These are phyloP conservation scores for Ceratorhiza oryzae-sativae DNA, from an alignment of 1,284 basidiomycete species.

Conservation along the genomic window DNA sequence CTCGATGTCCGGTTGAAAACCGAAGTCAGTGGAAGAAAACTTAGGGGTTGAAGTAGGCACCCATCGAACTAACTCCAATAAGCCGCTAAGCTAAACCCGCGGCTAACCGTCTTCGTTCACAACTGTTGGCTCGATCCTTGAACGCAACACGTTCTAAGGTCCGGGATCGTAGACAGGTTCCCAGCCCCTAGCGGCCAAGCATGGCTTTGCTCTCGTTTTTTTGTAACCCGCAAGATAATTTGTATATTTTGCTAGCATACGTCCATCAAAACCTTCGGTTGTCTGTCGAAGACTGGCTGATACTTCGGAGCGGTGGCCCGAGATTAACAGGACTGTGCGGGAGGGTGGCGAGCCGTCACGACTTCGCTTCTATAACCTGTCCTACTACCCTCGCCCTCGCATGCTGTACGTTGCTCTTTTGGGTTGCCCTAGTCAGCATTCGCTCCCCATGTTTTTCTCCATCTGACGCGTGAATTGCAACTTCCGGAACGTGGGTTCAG, in stretches of 20 bases:
- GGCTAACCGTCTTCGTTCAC: too few species aligned
- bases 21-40: too few species aligned
- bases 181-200: not conserved
- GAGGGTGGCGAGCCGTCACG: not conserved
- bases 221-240: not conserved
- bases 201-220: not conserved
- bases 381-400: constrained; percentile 25
- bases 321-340: not conserved
- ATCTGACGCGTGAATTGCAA: constrained; percentile 29
- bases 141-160: not conserved
- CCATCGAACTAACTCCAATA: too few species aligned
- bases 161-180: not conserved
- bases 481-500: not conserved
- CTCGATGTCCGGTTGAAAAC: too few species aligned
- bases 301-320: not conserved
- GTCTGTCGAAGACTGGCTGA: not conserved
- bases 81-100: too few species aligned
- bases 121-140: too few species aligned
- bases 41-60: too few species aligned
- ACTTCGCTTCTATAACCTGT: not conserved
- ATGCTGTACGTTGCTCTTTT: not conserved
- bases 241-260: too few species aligned
- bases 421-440: not conserved
- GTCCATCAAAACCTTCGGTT: not conserved
- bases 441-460: constrained; percentile 15